Evolutionary conservation across 2,329 filamentous ascomycete species (phyloP), one percentile per base, ranked within the genome.

Genomic region (Monilinia fructicola): DNA sequence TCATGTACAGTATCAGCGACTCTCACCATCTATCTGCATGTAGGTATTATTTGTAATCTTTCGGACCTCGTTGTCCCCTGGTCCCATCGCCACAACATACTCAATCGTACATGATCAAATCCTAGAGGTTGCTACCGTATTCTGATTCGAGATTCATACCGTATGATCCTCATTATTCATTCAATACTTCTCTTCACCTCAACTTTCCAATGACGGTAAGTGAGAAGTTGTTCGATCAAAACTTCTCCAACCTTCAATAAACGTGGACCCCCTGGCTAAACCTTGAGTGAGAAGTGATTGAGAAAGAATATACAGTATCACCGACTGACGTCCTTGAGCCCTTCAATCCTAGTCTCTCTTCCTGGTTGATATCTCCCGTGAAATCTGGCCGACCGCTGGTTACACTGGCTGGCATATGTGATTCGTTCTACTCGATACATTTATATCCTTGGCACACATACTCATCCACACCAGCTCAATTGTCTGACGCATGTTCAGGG

Each of bases 401-500:
- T 23, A 50, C 31, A 38, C 44, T 60, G 44, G 38, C 31, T 50
- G 28, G n/a, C 31, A 38, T 26, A 11, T 58, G 21, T 61, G 9
- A 55, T 64, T 54, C 40, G 40, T 64, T 64, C 35, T 54, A 42
- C 40, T 16, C 31, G 46, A 54, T 63, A 54, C 60, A 63, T 56
- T 38, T 64, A 14, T 18, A 40, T 60, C 35, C 54, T 50, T 61
- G 58, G 58, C 58, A 26, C 58, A 52, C 31, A 38, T 28, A 26
- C 9, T 14, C 58, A 40, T 61, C 46, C 60, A 63, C 50, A 54
- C 40, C 23, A 46, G n/a, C 28, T 28, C 35, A 21, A 50, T 56
- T 35, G 35, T 23, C 14, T 46, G 44, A 66, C 48, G 64, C 64
- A 62, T 63, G 18, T 46, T 40, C 64, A 61, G 64, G 64, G 64